Percentiles rank a stretch among this genome's conserved stretches.
These are phyloP conservation scores for Trichomonascus vanleenenianus DNA, from an alignment of 805 yeast genomes.

Conservation along the genomic window DNA sequence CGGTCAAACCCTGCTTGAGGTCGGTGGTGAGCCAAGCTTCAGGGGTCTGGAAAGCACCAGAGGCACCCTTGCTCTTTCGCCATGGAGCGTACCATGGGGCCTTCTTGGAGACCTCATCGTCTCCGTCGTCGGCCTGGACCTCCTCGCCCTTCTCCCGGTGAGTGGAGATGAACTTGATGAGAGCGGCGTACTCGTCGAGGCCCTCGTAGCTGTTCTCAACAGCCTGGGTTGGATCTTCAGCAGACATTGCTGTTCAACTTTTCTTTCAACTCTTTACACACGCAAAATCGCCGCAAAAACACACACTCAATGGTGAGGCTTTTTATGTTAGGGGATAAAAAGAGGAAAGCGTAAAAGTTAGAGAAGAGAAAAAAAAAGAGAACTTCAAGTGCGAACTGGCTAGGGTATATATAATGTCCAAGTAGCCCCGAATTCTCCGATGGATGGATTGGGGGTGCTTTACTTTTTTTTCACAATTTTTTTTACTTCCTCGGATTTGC, in stretches of 20 bases:
- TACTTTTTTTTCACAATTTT: too few species aligned
- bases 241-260: conserved; percentile 1
- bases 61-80: conserved; percentile 39
- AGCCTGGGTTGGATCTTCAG: neutral
- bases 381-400: neutral
- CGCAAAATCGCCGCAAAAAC: too few species aligned
- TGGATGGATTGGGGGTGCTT: too few species aligned
- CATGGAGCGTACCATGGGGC: conserved; percentile 55
- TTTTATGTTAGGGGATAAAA: conserved; percentile 2
- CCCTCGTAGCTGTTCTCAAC: conserved; percentile 28
- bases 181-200: conserved; percentile 31
- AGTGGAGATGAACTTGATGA: conserved; percentile 29
- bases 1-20: conserved; percentile 65
- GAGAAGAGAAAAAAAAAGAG: neutral
- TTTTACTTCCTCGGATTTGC: too few species aligned
- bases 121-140: conserved; percentile 51
- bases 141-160: conserved; percentile 34
- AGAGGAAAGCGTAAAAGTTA: conserved; percentile 1
- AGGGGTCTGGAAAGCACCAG: conserved; percentile 42
- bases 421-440: too few species aligned
- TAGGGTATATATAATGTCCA: neutral
- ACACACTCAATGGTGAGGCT: neutral
- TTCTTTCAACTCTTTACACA: too few species aligned
- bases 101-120: conserved; percentile 54
- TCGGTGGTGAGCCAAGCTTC: conserved; percentile 78